Conservation (phyloP, 345 rosid genomes). For the Mangifera indica region DNA sequence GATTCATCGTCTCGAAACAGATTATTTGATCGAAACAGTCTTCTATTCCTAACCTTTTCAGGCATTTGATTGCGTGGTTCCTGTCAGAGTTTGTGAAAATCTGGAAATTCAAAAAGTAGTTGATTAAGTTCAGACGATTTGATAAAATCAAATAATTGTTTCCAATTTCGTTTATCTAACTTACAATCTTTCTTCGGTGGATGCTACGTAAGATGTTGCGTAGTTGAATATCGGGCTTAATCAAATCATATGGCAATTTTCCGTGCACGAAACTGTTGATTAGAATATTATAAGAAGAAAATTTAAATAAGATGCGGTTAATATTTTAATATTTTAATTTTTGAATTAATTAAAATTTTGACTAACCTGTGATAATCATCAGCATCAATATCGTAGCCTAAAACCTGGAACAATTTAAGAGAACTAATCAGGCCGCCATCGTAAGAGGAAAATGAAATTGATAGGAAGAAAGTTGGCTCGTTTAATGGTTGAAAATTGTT, state of each 20-base stretch:
- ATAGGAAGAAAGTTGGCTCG: background rate
- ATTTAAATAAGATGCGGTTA: background rate
- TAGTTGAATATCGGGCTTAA: constrained; percentile 63
- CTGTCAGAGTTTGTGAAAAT: constrained; percentile 93
- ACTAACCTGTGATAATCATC: constrained; percentile 84
- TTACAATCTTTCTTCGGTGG: constrained; percentile 67
- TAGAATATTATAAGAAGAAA: background rate
- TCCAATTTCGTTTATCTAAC: constrained; percentile 2
- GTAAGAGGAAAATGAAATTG: background rate
- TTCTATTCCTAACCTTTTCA: constrained; percentile 58
- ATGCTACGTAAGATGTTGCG: constrained; percentile 62
- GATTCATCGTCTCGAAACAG: constrained; percentile 93
- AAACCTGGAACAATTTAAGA: constrained; percentile 42
- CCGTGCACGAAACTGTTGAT: constrained; percentile 85
- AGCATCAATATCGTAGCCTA: constrained; percentile 71
- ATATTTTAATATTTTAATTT: background rate
- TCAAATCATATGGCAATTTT: constrained; percentile 79
- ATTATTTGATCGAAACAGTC: constrained; percentile 83
- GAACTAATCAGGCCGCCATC: background rate
- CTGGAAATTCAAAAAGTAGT: constrained; percentile 21
- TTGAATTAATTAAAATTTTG: background rate
- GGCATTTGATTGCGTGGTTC: constrained; percentile 57
- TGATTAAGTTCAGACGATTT: background rate
- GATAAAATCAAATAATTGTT: background rate
- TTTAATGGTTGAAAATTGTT: too few species aligned